Percentiles rank a stretch among this genome's conserved stretches.
These are phyloP conservation scores for Nitzschia sp. DNA, from an alignment of 108 stramenopile genomes.

Conservation along the genomic window DNA sequence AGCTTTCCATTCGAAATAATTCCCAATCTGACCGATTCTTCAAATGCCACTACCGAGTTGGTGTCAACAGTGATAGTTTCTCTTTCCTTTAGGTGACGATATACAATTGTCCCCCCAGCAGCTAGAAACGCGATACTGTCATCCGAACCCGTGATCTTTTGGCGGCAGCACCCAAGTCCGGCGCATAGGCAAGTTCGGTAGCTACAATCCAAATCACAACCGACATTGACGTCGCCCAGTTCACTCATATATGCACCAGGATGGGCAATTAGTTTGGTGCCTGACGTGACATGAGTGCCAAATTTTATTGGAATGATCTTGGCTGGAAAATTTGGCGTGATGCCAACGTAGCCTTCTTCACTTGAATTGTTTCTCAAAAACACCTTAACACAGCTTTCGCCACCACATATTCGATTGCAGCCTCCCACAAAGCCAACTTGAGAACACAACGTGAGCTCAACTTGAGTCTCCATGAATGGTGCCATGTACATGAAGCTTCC, in stretches of 20 bases:
- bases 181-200: constrained; percentile 52
- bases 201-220: constrained; percentile 37
- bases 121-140: constrained; percentile 56
- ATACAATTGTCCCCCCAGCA: constrained; percentile 66
- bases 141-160: constrained; percentile 44
- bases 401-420: constrained; percentile 39
- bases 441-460: constrained; percentile 38
- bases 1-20: constrained; percentile 62
- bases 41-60: constrained; percentile 70
- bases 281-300: constrained; percentile 35
- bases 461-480: constrained; percentile 44
- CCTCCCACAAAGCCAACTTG: constrained; percentile 24
- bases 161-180: constrained; percentile 51
- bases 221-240: constrained; percentile 54
- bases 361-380: constrained; percentile 37
- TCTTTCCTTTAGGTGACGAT: constrained; percentile 46
- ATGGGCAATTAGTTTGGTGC: constrained; percentile 41
- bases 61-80: constrained; percentile 74
- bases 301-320: constrained; percentile 58
- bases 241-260: constrained; percentile 56
- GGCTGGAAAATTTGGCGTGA: constrained; percentile 67
- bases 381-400: constrained; percentile 59
- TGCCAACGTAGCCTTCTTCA: constrained; percentile 49
- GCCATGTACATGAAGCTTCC: constrained; percentile 57
- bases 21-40: constrained; percentile 60